phyloP scores from a whole-genome alignment of 2,329 filamentous ascomycete genomes.

The Tetracladium maxilliforme region DNA sequence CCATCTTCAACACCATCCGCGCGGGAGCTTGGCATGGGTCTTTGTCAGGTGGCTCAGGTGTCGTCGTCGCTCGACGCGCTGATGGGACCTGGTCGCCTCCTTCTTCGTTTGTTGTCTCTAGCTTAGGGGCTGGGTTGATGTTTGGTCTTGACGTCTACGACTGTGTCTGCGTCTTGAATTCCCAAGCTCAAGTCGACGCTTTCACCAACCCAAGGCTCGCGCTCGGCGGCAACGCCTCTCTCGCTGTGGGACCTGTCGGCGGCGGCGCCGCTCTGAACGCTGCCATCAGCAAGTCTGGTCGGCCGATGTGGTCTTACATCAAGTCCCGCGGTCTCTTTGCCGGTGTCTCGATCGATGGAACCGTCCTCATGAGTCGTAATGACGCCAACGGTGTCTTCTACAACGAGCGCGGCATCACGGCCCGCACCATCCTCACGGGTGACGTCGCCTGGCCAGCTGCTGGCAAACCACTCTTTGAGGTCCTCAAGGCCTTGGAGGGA shows the following conservation, averaged over 20 bases:
- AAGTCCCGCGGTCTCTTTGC: slow-evolving; percentile 53
- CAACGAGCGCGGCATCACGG: slow-evolving; percentile 2
- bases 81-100: slow-evolving; percentile 67
- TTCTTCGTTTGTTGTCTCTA: slow-evolving; percentile 69
- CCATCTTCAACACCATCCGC: slow-evolving; percentile 59
- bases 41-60: slow-evolving; percentile 51
- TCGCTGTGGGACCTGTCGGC: slow-evolving; percentile 50
- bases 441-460: slow-evolving; percentile 3
- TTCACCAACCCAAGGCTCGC: slow-evolving; percentile 66
- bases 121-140: slow-evolving; percentile 65
- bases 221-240: slow-evolving; percentile 64
- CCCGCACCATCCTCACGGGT: slow-evolving; percentile 4
- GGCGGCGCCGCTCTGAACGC: slow-evolving; percentile 1
- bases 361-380: slow-evolving; percentile 4
- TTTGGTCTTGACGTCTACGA: slow-evolving; percentile 80
- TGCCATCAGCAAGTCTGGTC: slow-evolving; percentile 17
- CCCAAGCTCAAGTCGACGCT: slow-evolving; percentile 55
- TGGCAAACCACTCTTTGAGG: slow-evolving; percentile 3
- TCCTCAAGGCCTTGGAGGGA: slow-evolving; percentile 4
- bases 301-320: slow-evolving; percentile 42
- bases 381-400: slow-evolving; percentile 5
- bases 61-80: slow-evolving; percentile 44
- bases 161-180: slow-evolving; percentile 79
- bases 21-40: slow-evolving; percentile 50
- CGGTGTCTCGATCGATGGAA: slow-evolving; percentile 23